Base-by-base conservation (phyloP, 768 basidiomycete species). In the Phlebiopsis gigantea region DNA sequence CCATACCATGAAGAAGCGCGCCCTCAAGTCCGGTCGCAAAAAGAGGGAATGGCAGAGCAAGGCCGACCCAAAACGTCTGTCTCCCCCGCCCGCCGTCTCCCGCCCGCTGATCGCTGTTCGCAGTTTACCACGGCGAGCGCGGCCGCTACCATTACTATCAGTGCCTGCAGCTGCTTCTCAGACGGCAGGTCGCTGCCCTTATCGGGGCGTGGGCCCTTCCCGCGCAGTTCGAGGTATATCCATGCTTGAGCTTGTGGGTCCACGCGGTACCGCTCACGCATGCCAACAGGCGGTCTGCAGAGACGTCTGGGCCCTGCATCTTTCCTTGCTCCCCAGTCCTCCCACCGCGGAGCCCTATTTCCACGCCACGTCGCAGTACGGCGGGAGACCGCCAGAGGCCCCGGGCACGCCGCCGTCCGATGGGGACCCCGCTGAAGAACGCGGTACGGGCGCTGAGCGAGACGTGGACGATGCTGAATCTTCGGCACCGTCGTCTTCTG, bases 91-190 rank as follows among this genome's bases (percentile, higher is more conserved):
- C 24, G 25, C 43, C 15, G 1, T 41, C 34, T 57, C 48, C 3
- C 12, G 17, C 34, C 12, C 34, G 17, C 39, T 41, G 6, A 25
- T 47, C 10, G 26, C 25, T 53, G 17, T 55, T 39, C 43, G 34
- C 24, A 97, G 94, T 92, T 44, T 95, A 93, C 64, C 87, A 93
- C 62, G 93, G 93, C 6, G 78, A 82, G 15, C 79, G 87, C 57
- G 90, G 85, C 14, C 79, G 84, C 39, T 93, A 80, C 66, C 83
- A 88, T 56, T 91, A 90, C 63, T 88, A 91, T 59, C 87, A 94
- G 61, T 90, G 88, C 63, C 75, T 91, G 31, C 95, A 97, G 69
- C 72, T 92, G 0, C 73, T 97, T 53, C 73, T 96, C 10, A 79
- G 93, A 29, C 81, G 85, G 63, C 93, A 97, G 69, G 72, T 93